A percentile compares a stretch with the other conserved stretches of the same genome.
Evolutionary conservation across 257 asterid species (phyloP).

Genomic region (Datura wrightii): DNA sequence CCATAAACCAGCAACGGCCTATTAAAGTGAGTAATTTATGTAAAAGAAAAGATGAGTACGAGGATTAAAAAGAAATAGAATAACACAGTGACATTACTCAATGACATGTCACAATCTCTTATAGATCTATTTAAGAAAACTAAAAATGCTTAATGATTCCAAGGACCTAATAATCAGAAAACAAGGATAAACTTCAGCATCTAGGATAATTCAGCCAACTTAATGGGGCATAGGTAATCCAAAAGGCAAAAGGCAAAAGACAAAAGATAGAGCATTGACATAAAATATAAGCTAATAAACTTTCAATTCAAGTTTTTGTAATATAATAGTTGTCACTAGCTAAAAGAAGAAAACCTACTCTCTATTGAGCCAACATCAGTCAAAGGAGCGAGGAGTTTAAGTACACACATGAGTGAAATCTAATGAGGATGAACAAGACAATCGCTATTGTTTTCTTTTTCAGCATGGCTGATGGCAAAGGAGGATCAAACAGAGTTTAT

Average conservation of each 20-base stretch:
- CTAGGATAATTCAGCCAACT: not conserved
- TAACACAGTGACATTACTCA: not conserved
- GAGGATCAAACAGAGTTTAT: not conserved
- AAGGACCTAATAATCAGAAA: not conserved
- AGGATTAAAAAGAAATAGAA: not conserved
- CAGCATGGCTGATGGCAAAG: not conserved
- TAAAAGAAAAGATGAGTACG: not conserved
- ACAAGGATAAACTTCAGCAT: not conserved
- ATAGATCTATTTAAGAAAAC: not conserved
- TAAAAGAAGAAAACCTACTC: not conserved
- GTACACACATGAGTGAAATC: not conserved
- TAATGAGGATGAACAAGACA: not conserved
- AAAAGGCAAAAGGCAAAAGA: not conserved
- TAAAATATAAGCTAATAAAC: not conserved
- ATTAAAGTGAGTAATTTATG: slow-evolving; percentile 26
- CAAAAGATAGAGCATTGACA: not conserved
- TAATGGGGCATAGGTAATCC: not conserved
- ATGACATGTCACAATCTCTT: not conserved
- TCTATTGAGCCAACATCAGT: not conserved
- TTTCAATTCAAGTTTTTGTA: not conserved
- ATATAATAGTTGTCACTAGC: not conserved
- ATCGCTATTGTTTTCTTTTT: not conserved
- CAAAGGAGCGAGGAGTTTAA: not conserved
- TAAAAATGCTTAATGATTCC: not conserved
- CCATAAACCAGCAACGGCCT: slow-evolving; percentile 80